Percentiles rank a stretch among this genome's conserved stretches.
Conservation (phyloP, 805 yeast species). For the Saccharomycopsis sp. region DNA sequence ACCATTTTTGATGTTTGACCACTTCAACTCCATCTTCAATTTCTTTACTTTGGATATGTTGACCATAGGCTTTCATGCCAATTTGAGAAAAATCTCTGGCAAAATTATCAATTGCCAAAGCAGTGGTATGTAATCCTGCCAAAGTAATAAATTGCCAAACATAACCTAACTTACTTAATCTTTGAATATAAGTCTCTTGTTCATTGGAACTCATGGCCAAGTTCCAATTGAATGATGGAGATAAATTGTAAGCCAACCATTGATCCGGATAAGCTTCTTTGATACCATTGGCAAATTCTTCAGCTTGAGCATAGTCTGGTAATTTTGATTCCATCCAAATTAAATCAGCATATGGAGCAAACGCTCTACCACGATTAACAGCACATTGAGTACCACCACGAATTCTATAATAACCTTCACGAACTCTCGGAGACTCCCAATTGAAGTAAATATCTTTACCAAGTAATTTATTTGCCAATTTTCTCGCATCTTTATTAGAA, state of each 20-base stretch:
- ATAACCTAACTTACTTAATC: constrained; percentile 82
- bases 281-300: constrained; percentile 91
- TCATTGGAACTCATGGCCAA: constrained; percentile 81
- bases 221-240: constrained; percentile 98
- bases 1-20: constrained; percentile 97
- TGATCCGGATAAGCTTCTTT: constrained; percentile 71
- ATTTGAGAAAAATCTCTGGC: constrained; percentile 64
- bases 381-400: constrained; percentile 97
- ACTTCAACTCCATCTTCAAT: constrained; percentile 86
- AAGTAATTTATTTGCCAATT: constrained; percentile 59
- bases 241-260: constrained; percentile 94
- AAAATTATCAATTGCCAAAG: constrained; percentile 80
- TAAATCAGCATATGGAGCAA: constrained; percentile 88
- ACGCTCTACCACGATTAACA: constrained; percentile 91
- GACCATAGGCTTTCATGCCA: constrained; percentile 96
- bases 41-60: constrained; percentile 76
- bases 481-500: constrained; percentile 72
- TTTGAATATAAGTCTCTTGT: constrained; percentile 81
- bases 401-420: constrained; percentile 96
- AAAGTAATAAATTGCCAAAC: constrained; percentile 97
- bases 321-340: constrained; percentile 98
- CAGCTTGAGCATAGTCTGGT: constrained; percentile 89
- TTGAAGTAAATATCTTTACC: constrained; percentile 82
- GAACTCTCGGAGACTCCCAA: constrained; percentile 92
- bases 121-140: constrained; percentile 95